Base-by-base conservation (phyloP, 1,284 basidiomycete species). In the Gomphus bonarii region DNA sequence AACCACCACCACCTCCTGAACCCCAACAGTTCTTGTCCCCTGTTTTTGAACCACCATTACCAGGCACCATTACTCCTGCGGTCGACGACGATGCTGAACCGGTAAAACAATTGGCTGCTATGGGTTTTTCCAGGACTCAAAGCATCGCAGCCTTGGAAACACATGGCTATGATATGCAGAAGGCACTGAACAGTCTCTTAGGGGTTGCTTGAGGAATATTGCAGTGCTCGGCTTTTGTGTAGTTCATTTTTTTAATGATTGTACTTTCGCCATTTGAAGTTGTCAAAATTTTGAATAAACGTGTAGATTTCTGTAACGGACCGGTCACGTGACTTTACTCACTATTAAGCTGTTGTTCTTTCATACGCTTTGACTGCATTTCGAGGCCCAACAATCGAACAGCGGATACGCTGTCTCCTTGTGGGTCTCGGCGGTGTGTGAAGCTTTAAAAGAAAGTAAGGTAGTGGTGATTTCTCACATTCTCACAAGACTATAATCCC, bases 91-190 rank as follows among this genome's bases (percentile, higher is more conserved):
- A 92, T 61, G 81, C 58, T 16, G 82, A 85, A 61, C 72, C 81
- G 0, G 86, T 93, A 35, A 91, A 87, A 66, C 83, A 85, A 63
- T 72, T 93, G 47, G 80, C 79, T 50, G 78, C 75, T 31, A 92
- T 93, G 89, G 90, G 91, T 40, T 93, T 93, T 73, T 84, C 78
- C 63, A 80, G 90, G 50, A 69, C 74, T n/a, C 83, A 91, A 67
- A 86, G 87, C 0, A 77, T 93, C 7, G 74, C 74, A 28, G 88
- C 90, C 18, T 74, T 93, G 14, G 90, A 93, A 69, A 77, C 75
- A 59, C 73, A 84, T 65, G 81, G 80, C 58, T 91, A 91, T 65
- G 84, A 91, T 65, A 74, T 91, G 38, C 81, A 76, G 65, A 78
- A 75, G 61, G 87, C 89, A 25, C 71, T 89, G 55, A 88, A 91